Percentiles rank a stretch among this genome's conserved stretches.
Evolutionary conservation across 1,284 basidiomycete genomes (phyloP).

Genomic region (Pseudozyma sp.): DNA sequence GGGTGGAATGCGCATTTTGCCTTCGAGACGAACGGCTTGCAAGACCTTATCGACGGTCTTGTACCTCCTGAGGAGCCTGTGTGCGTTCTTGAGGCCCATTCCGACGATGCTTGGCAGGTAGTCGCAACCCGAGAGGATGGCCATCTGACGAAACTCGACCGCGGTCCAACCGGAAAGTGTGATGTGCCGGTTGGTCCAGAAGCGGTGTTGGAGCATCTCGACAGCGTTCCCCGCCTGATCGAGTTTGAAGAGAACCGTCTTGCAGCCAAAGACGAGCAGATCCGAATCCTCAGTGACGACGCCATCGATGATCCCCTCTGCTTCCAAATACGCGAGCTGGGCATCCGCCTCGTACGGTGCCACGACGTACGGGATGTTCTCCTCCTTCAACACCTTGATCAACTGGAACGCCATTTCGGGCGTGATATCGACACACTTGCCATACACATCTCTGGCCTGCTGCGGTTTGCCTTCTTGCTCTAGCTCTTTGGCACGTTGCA

Average conservation of each 20-base stretch:
- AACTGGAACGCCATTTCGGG: constrained; percentile 97
- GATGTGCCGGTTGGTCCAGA: constrained; percentile 79
- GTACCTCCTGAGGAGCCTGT: constrained; percentile 81
- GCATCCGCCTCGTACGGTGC: constrained; percentile 99
- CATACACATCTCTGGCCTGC: constrained; percentile 87
- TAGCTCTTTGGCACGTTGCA: constrained; percentile 78
- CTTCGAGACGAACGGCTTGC: constrained; percentile 82
- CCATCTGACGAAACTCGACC: constrained; percentile 90
- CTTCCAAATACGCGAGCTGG: constrained; percentile 92
- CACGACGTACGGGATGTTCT: constrained; percentile 78
- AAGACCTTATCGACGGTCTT: constrained; percentile 88
- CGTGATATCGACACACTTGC: constrained; percentile 93
- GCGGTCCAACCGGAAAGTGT: constrained; percentile 90
- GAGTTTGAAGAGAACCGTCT: constrained; percentile 71
- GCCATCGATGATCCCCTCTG: constrained; percentile 83
- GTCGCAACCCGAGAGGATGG: constrained; percentile 96
- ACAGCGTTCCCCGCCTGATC: constrained; percentile 75
- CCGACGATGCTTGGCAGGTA: constrained; percentile 74
- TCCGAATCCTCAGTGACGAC: constrained; percentile 99
- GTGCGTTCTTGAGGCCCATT: constrained; percentile 83
- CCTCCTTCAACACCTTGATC: constrained; percentile 79
- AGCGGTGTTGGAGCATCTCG: constrained; percentile 81
- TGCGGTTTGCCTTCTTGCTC: constrained; percentile 80
- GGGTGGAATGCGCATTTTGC: constrained; percentile 82
- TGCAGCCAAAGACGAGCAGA: constrained; percentile 94